A percentile compares a stretch with the other conserved stretches of the same genome.
phyloP scores from a whole-genome alignment of 805 yeast species.

The Candida oleophila region DNA sequence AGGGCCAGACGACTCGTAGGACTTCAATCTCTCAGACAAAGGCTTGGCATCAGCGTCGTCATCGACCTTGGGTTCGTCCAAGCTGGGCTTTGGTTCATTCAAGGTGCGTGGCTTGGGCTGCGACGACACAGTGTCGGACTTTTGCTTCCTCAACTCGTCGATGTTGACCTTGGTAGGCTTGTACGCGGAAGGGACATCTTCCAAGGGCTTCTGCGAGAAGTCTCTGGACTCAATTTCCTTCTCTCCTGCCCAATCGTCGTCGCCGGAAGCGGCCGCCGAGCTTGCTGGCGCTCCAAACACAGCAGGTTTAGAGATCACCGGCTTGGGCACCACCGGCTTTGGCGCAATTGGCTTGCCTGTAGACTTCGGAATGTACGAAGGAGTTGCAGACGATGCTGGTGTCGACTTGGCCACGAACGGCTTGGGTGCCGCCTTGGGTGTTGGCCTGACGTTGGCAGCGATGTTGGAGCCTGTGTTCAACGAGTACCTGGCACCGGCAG shows the following conservation, averaged over 20 bases:
- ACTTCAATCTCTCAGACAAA: slow-evolving; percentile 40
- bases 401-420: slow-evolving; percentile 29
- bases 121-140: slow-evolving; percentile 46
- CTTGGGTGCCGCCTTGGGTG: slow-evolving; percentile 23
- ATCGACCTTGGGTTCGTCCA: slow-evolving; percentile 6
- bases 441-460: slow-evolving; percentile 10
- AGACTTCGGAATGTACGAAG: slow-evolving; percentile 8
- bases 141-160: slow-evolving; percentile 50
- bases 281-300: slow-evolving; percentile 18
- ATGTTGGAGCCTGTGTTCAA: slow-evolving; percentile 39
- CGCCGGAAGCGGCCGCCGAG: slow-evolving; percentile 23
- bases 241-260: slow-evolving; percentile 73
- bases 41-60: slow-evolving; percentile 44
- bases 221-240: slow-evolving; percentile 56
- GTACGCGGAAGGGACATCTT: slow-evolving; percentile 59
- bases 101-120: slow-evolving; percentile 26
- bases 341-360: slow-evolving; percentile 26
- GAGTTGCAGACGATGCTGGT: slow-evolving; percentile 17
- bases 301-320: slow-evolving; percentile 25
- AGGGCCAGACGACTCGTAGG: slow-evolving; percentile 18
- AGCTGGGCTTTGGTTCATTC: slow-evolving; percentile 9
- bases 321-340: slow-evolving; percentile 38
- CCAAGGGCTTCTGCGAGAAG: slow-evolving; percentile 48
- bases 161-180: slow-evolving; percentile 65
- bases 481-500: slow-evolving; percentile 95